Conservation (phyloP, 2,329 filamentous ascomycete genomes). For the Colletotrichum coccodes region DNA sequence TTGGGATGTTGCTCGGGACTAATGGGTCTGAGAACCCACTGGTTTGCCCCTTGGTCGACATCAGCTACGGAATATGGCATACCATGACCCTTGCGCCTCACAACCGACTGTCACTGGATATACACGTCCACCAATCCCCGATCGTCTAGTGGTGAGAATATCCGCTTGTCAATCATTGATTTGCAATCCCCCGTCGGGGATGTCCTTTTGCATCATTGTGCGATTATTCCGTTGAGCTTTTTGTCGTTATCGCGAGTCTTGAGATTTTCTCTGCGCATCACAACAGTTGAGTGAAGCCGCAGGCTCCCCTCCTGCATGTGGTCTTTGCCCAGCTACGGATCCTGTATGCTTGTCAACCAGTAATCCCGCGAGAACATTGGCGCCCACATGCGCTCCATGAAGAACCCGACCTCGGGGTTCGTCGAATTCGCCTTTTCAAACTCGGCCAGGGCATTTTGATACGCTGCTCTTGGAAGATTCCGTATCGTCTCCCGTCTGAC, state of each 20-base stretch:
- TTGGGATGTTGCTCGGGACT: no score
- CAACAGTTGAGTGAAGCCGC: no score
- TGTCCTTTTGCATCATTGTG: neutral
- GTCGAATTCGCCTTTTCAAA: conserved; percentile 30
- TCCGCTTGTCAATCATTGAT: conserved; percentile 9
- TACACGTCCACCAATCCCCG: neutral
- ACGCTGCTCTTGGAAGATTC: conserved; percentile 18
- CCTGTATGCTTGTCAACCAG: conserved; percentile 3
- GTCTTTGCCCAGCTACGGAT: neutral
- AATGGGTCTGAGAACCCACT: neutral
- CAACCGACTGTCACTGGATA: neutral
- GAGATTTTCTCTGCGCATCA: no score
- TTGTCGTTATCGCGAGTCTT: no score
- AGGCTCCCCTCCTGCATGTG: neutral
- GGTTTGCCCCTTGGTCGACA: neutral
- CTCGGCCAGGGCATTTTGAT: conserved; percentile 19
- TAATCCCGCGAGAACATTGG: conserved; percentile 32
- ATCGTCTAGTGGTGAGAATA: conserved; percentile 27
- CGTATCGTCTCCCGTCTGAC: conserved; percentile 28
- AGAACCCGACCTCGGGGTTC: conserved; percentile 33
- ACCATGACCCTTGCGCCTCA: rapidly evolving
- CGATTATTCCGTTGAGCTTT: no score
- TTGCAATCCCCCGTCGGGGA: conserved; percentile 23
- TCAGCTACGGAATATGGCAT: neutral
- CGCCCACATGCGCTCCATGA: conserved; percentile 35